Evolutionary conservation across 495 filamentous ascomycete species (phyloP).

Genomic region (Sphaerosporella brunnea): DNA sequence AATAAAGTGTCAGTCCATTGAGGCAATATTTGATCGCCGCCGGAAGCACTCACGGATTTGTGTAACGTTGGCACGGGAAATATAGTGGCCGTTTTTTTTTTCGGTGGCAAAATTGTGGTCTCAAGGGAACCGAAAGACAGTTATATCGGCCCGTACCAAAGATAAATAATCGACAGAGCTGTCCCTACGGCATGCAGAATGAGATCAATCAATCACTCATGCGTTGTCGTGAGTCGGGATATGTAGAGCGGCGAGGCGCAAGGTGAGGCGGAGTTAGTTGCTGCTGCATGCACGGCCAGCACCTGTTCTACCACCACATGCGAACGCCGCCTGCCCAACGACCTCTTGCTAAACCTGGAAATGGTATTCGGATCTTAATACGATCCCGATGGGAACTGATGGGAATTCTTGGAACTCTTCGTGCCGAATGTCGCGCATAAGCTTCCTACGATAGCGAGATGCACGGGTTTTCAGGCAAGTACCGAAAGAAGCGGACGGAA

Average conservation of each 20-base stretch:
- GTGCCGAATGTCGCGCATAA: too few relatives aligned
- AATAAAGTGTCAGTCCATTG: background rate
- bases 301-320: background rate
- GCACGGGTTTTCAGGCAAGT: background rate
- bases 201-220: background rate
- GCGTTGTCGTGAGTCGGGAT: conserved; percentile 5
- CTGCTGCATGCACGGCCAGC: conserved; percentile 5
- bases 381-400: too few relatives aligned
- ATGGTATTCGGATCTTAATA: too few relatives aligned
- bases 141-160: background rate
- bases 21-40: background rate
- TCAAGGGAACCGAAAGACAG: background rate
- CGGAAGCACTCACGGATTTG: background rate
- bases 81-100: background rate
- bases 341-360: too few relatives aligned
- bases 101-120: background rate
- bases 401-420: too few relatives aligned
- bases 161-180: conserved; percentile 1
- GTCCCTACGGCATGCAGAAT: background rate
- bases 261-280: conserved; percentile 6
- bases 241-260: conserved; percentile 1
- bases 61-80: too few relatives aligned
- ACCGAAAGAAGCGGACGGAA: background rate
- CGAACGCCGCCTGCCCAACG: conserved; percentile 1
- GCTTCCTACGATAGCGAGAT: background rate